A percentile compares a stretch with the other conserved stretches of the same genome.
Evolutionary conservation across 2,329 filamentous ascomycete species (phyloP).

Genomic region (Coniochaeta ligniaria): DNA sequence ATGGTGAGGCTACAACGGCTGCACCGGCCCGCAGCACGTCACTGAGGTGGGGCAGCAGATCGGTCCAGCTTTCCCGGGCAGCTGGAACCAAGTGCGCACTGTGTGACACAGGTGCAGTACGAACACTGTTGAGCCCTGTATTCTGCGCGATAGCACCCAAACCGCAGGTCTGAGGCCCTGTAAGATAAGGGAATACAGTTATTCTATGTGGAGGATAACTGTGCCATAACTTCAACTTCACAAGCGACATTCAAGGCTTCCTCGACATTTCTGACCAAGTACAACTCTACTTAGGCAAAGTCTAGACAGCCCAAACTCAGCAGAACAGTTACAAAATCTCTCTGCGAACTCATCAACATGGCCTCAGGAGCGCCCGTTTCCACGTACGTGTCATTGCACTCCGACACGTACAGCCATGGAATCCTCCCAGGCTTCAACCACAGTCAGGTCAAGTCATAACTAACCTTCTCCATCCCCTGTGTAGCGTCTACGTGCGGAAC

Average conservation of each 20-base stretch:
- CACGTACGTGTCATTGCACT: constrained; percentile 71
- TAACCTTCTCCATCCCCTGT: constrained; percentile 21
- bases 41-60: not conserved
- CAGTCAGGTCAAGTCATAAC: constrained; percentile 11
- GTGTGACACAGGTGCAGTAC: not conserved
- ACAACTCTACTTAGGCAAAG: not conserved
- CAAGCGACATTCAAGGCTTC: not conserved
- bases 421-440: not conserved
- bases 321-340: not conserved
- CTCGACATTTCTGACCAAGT: not conserved
- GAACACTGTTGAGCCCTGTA: not conserved
- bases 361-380: constrained; percentile 41
- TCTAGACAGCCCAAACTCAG: not conserved
- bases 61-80: not conserved
- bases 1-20: not conserved
- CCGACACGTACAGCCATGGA: constrained; percentile 38
- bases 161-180: not conserved
- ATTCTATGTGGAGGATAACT: not conserved
- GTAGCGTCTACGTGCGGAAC: constrained; percentile 67
- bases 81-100: not conserved
- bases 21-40: not conserved
- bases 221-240: not conserved
- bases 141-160: not conserved
- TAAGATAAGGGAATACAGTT: not conserved
- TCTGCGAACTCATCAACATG: constrained; percentile 12